Evolutionary conservation across 2,329 filamentous ascomycete genomes (phyloP).

Genomic region (Penicillium sp.): DNA sequence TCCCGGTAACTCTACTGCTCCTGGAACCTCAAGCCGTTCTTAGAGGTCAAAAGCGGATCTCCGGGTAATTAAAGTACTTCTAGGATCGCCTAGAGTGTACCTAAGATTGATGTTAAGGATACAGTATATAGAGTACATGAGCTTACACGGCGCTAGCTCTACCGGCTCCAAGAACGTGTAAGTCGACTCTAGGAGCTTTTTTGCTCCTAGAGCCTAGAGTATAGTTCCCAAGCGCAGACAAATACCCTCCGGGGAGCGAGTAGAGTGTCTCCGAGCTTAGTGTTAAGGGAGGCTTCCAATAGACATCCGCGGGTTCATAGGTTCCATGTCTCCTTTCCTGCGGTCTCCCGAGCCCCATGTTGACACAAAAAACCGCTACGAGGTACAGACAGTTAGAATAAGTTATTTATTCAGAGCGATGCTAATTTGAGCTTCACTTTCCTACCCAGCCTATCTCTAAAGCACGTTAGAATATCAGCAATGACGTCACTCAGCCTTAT

Average conservation of each 20-base stretch:
- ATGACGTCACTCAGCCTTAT: slow-evolving; percentile 14
- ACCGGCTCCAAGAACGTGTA: background rate
- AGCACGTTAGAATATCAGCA: slow-evolving; percentile 2
- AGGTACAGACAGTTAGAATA: background rate
- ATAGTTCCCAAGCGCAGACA: background rate
- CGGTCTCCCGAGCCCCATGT: background rate
- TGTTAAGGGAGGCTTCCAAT: background rate
- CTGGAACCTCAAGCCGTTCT: background rate
- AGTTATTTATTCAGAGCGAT: background rate
- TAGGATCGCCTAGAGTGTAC: background rate
- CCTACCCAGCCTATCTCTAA: background rate
- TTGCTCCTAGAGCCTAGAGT: background rate
- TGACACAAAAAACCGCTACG: background rate
- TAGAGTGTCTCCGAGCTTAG: no score
- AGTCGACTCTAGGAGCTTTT: background rate
- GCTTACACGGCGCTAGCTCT: background rate
- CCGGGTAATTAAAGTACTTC: background rate
- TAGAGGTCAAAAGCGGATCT: no score
- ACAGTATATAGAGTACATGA: background rate
- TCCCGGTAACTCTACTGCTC: background rate
- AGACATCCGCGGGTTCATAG: background rate
- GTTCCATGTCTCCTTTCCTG: slow-evolving; percentile 3
- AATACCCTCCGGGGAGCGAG: no score
- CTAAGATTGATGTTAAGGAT: background rate
- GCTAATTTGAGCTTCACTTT: slow-evolving; percentile 1